Evolutionary conservation across 2,329 filamentous ascomycete species (phyloP).

Genomic region (Aspergillus vadensis): DNA sequence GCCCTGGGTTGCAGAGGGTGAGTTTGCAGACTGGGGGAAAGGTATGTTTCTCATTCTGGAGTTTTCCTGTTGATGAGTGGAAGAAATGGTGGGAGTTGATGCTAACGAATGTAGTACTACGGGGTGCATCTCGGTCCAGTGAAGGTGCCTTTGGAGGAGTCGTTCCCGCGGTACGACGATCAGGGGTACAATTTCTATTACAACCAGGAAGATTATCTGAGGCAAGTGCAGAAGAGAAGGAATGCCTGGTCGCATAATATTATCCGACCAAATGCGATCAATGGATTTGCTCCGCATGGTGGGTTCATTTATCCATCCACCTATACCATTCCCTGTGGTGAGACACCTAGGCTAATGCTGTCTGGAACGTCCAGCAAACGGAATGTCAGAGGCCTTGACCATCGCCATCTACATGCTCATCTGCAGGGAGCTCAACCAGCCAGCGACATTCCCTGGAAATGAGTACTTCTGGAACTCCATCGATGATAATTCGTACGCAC

Average conservation of each 20-base stretch:
- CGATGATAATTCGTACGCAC: conserved; percentile 33
- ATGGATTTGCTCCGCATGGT: conserved; percentile 32
- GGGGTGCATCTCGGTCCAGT: conserved; percentile 31
- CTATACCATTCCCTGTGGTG: neutral
- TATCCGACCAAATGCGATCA: conserved; percentile 33
- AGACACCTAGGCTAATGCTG: neutral
- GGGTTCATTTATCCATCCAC: neutral
- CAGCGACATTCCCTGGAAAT: conserved; percentile 29
- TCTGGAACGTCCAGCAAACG: conserved; percentile 20
- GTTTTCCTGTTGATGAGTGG: neutral
- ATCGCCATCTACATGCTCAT: conserved; percentile 31
- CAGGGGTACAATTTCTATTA: conserved; percentile 27
- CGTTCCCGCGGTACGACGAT: conserved; percentile 23
- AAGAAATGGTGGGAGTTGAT: neutral
- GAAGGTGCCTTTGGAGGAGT: conserved; percentile 25
- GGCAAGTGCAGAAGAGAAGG: conserved; percentile 16
- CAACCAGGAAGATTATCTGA: conserved; percentile 26
- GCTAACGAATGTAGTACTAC: conserved; percentile 24
- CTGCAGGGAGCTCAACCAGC: conserved; percentile 27
- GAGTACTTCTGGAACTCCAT: conserved; percentile 31
- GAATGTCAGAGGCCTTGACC: conserved; percentile 34
- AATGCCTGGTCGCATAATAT: conserved; percentile 31
- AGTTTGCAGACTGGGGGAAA: conserved; percentile 37
- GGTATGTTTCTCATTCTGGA: conserved; percentile 7
- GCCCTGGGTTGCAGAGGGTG: conserved; percentile 27